Conservation (phyloP, 2,329 filamentous ascomycete genomes). For the Diplodia corticola region DNA sequence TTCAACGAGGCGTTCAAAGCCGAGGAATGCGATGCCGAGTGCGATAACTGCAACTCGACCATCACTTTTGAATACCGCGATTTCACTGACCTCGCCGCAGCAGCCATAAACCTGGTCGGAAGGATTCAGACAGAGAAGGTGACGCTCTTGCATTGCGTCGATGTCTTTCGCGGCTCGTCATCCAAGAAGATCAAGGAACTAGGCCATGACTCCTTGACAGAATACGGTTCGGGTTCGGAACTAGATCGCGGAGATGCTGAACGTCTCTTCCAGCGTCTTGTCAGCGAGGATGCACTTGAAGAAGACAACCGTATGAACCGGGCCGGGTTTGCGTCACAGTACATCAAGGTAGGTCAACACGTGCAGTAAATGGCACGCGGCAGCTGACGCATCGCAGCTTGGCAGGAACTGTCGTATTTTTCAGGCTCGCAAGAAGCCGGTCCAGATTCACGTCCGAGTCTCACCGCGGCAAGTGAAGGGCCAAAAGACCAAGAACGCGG, state of each 20-base stretch:
- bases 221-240: slow-evolving; percentile 68
- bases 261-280: slow-evolving; percentile 76
- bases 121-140: slow-evolving; percentile 60
- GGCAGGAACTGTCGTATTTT: slow-evolving; percentile 51
- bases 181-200: slow-evolving; percentile 58
- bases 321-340: slow-evolving; percentile 70
- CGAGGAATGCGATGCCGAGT: slow-evolving; percentile 70
- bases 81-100: slow-evolving; percentile 71
- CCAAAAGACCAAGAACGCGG: slow-evolving; percentile 35
- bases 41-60: slow-evolving; percentile 85
- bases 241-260: slow-evolving; percentile 77
- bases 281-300: slow-evolving; percentile 69
- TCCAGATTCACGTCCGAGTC: slow-evolving; percentile 57
- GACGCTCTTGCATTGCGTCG: slow-evolving; percentile 78
- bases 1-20: slow-evolving; percentile 82
- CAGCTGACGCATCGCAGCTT: slow-evolving; percentile 35
- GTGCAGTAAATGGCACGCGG: not conserved
- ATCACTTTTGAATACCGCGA: slow-evolving; percentile 71
- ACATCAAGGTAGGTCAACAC: slow-evolving; percentile 60
- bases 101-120: slow-evolving; percentile 68
- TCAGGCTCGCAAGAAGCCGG: slow-evolving; percentile 41
- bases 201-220: slow-evolving; percentile 49
- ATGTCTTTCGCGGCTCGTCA: slow-evolving; percentile 74
- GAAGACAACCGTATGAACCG: slow-evolving; percentile 69
- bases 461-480: slow-evolving; percentile 45